Evolutionary conservation across 495 filamentous ascomycete species (phyloP), one percentile per base, ranked within the genome.

Genomic region (Stereocaulon alpinum): DNA sequence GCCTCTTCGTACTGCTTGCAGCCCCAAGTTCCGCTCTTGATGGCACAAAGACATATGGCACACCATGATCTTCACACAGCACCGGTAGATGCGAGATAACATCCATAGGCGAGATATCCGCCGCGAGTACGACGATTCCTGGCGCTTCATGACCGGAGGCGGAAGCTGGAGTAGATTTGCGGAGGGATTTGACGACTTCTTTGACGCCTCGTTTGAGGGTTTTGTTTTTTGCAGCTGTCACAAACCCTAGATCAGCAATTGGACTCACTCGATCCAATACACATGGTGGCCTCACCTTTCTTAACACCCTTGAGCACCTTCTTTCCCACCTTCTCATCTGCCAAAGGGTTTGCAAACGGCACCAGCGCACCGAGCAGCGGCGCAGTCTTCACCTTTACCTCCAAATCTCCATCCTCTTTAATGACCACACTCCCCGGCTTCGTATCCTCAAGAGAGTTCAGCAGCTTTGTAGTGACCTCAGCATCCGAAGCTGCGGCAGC

Each of bases 141-240:
- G 79, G 77, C 59, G 83, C 81, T 20, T 78, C 67, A 14, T 77
- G 63, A 66, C 76, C 69, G 57, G 74, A 65, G 22, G 77, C 76
- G 53, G 81, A 78, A 61, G 79, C 74, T 37, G 73, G 72, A 57
- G 74, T 70, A 50, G 87, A 87, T 76, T 96, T 95, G 72, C 91
- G 88, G 66, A 99, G 86, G 22, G 89, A 82, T 78, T 99, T 99
- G 75, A 96, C 89, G 70, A 93, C 89, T 76, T 99, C 93, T 75
- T 97, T 97, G 44, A 97, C 92, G 73, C 93, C 93, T 68, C 94
- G 91, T 75, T 92, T 90, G 72, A 99, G 86, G 59, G 86, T 83
- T 75, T 91, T 93, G 75, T 87, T 81, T 74, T 94, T 95, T n/a
- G 53, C 41, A 42, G 65, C 57, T 64, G 47, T 17, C 4, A 43